A percentile compares a stretch with the other conserved stretches of the same genome.
Evolutionary conservation across 2,329 filamentous ascomycete species (phyloP).

Genomic region (Verticillium dahliae): DNA sequence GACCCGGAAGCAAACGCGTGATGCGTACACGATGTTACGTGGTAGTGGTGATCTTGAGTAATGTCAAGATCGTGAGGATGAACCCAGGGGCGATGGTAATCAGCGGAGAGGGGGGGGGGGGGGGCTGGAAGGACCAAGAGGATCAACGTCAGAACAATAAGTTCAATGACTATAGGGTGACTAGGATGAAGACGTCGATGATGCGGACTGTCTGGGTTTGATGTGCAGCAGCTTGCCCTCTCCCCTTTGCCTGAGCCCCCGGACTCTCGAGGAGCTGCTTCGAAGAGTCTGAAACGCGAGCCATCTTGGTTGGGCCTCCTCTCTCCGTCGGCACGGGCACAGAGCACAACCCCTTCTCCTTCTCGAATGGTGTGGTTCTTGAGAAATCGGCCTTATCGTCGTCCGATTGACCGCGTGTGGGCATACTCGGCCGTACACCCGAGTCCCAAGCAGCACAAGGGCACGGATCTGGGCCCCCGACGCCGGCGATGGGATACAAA

Average conservation of each 20-base stretch:
- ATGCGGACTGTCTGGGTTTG: not conserved
- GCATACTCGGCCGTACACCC: too few relatives aligned
- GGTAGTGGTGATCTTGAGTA: not conserved
- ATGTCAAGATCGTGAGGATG: not conserved
- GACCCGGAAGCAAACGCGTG: not conserved
- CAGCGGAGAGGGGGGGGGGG: not conserved
- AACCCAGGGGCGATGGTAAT: not conserved
- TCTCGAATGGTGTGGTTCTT: not conserved
- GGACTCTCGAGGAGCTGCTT: not conserved
- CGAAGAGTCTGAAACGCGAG: not conserved
- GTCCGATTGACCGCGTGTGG: not conserved
- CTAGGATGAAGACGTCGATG: not conserved
- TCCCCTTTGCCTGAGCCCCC: not conserved
- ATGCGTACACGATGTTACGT: not conserved
- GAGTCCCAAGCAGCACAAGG: not conserved
- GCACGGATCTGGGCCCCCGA: not conserved
- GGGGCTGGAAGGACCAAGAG: not conserved
- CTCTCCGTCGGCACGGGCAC: not conserved
- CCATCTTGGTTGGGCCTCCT: not conserved
- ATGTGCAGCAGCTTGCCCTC: not conserved
- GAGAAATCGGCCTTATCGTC: not conserved
- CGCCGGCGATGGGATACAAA: not conserved
- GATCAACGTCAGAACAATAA: not conserved
- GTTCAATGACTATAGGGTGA: not conserved
- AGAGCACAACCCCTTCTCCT: not conserved